Percentiles rank a stretch among this genome's conserved stretches.
phyloP scores from a whole-genome alignment of 345 rosid genomes.

The Clarkia xantiana region DNA sequence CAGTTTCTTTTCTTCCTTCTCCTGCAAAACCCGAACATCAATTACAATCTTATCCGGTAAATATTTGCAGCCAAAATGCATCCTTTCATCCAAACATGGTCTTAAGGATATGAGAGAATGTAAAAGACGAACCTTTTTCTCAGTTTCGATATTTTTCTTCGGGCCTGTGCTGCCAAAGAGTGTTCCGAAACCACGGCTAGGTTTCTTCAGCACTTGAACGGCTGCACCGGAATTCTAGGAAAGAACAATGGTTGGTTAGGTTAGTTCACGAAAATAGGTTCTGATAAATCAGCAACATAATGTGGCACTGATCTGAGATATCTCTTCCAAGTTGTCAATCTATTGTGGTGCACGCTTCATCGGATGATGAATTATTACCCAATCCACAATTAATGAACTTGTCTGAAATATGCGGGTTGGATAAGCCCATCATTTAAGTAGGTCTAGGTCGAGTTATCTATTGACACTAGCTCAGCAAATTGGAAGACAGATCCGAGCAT shows the following conservation, averaged over 20 bases:
- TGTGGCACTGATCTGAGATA: no score
- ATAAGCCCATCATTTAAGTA: no score
- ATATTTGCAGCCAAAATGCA: not conserved
- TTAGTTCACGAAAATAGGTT: slow-evolving; percentile 1
- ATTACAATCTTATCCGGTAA: not conserved
- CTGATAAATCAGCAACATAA: not conserved
- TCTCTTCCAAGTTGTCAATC: no score
- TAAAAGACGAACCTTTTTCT: slow-evolving; percentile 29
- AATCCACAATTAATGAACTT: no score
- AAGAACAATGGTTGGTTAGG: slow-evolving; percentile 9
- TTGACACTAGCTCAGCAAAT: no score
- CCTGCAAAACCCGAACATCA: slow-evolving; percentile 17
- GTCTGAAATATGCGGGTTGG: no score
- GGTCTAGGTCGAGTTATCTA: no score
- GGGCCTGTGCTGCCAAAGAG: slow-evolving; percentile 26
- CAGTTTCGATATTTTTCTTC: slow-evolving; percentile 31
- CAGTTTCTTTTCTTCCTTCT: slow-evolving; percentile 36
- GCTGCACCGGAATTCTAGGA: slow-evolving; percentile 38
- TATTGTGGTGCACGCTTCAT: no score
- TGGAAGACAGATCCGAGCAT: no score
- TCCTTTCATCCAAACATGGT: not conserved
- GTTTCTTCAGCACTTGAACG: slow-evolving; percentile 45
- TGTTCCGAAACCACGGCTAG: slow-evolving; percentile 42
- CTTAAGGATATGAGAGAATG: not conserved
- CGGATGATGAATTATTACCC: no score